Base-by-base conservation (phyloP, 106 monocot species). In the Dioscorea alata region DNA sequence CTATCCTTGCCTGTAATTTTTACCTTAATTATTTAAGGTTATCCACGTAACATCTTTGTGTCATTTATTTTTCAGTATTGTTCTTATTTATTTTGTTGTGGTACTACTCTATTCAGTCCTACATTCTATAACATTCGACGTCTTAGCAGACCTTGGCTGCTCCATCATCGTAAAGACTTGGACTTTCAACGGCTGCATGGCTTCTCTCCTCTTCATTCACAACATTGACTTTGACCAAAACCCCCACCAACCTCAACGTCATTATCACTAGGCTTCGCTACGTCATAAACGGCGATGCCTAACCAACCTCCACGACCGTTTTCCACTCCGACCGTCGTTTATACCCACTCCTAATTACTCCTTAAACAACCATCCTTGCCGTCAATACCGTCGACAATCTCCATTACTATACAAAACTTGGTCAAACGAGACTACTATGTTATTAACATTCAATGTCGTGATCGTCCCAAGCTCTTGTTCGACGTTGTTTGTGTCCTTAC, bases 331-430 rank as follows among this genome's bases (percentile, higher is more conserved):
- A 88, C n/a, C 74, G 84, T n/a, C 77, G 88, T 8, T 74, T 88
- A 1, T 84, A 88, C 60, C 88, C 81, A 71, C 65, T 88, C 63
- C n/a, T n/a, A n/a, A n/a, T 83, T 88, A 83, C 50, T 70, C 17
- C 70, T 70, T 60, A 70, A 71, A 59, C 24, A 24, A 12, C 23
- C 48, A 7, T 35, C 33, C 13, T n/a, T n/a, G n/a, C 9, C 73
- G 23, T 9, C 61, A 31, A 10, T 61, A 8, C 42, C 28, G 60
- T 23, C 73, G 8, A 65, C 66, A 18, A 69, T 82, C 23, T 73
- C 78, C 19, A n/a, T n/a, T n/a, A n/a, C n/a, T n/a, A 74, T 83
- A n/a, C 82, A 83, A 56, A 71, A 83, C 33, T 83, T 69, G 78
- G 54, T 14, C 16, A 74, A 83, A 65, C 20, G 78, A 22, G 78